A percentile compares a stretch with the other conserved stretches of the same genome.
These are phyloP conservation scores for Puccinia horiana DNA, from an alignment of 1,284 basidiomycete species.

Conservation along the genomic window DNA sequence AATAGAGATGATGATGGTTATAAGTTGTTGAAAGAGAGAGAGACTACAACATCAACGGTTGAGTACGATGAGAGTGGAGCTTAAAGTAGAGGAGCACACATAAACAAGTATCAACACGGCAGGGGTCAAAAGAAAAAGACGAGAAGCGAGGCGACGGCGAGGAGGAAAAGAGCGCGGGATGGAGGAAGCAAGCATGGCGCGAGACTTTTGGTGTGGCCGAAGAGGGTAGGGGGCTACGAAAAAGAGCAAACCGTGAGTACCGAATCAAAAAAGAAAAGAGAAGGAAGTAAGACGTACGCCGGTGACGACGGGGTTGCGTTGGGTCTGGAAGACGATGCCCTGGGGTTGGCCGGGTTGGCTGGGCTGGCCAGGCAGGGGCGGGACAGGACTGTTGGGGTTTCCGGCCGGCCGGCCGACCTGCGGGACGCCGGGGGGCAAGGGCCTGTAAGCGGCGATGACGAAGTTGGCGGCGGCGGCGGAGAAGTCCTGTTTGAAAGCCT, in stretches of 20 bases:
- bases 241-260: too few relatives aligned
- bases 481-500: constrained; percentile 31
- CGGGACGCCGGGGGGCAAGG: constrained; percentile 4
- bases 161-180: too few relatives aligned
- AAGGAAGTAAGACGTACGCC: constrained; percentile 21
- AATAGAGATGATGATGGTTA: too few relatives aligned
- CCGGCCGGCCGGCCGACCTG: not conserved
- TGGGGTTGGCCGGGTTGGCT: not conserved
- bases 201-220: not conserved
- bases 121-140: too few relatives aligned
- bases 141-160: too few relatives aligned
- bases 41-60: too few relatives aligned
- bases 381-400: not conserved
- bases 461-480: not conserved
- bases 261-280: not conserved
- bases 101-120: too few relatives aligned
- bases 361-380: not conserved
- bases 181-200: too few relatives aligned
- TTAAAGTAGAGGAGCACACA: too few relatives aligned
- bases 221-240: not conserved
- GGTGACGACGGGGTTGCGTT: constrained; percentile 23
- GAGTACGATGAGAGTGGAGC: too few relatives aligned
- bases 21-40: too few relatives aligned
- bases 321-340: constrained; percentile 41
- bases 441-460: not conserved